Evolutionary conservation across 768 basidiomycete species (phyloP).

Genomic region (Rhodotorula sphaerocarpa): DNA sequence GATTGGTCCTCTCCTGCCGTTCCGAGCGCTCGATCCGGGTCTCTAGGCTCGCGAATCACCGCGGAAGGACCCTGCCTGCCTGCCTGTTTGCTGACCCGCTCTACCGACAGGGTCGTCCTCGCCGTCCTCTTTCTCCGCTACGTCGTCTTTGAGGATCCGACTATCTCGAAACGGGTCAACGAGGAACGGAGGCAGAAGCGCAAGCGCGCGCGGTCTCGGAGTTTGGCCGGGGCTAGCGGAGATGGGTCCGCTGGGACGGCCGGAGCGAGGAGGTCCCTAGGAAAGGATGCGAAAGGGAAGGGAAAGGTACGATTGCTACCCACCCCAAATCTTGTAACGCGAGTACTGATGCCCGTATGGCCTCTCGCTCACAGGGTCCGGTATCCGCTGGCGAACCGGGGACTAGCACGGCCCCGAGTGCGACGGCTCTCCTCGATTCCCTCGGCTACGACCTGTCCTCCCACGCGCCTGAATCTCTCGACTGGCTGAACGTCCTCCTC

Average conservation of each 20-base stretch:
- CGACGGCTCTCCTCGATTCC: constrained; percentile 40
- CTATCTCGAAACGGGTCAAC: constrained; percentile 1
- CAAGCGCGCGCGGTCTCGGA: background rate
- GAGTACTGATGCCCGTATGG: too few species aligned
- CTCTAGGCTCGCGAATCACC: too few species aligned
- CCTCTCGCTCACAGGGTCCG: too few species aligned
- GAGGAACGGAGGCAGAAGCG: constrained; percentile 4
- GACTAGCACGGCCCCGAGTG: background rate
- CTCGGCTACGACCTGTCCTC: constrained; percentile 46
- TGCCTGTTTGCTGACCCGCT: background rate
- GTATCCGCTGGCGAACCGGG: background rate
- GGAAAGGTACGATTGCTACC: background rate
- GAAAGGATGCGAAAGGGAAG: background rate
- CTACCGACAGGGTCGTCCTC: constrained; percentile 32
- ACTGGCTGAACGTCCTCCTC: constrained; percentile 83
- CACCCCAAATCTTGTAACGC: too few species aligned
- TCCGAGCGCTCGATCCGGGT: constrained; percentile 21
- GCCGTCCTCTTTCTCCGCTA: constrained; percentile 70
- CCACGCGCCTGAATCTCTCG: constrained; percentile 60
- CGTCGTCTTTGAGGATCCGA: constrained; percentile 74
- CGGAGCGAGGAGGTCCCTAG: background rate
- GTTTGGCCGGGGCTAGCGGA: background rate
- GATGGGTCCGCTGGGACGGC: too few species aligned
- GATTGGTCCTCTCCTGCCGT: too few species aligned
- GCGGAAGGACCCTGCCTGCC: background rate